A percentile compares a stretch with the other conserved stretches of the same genome.
These are phyloP conservation scores for Colletotrichum tropicale DNA, from an alignment of 2,329 filamentous ascomycete species.

Conservation along the genomic window DNA sequence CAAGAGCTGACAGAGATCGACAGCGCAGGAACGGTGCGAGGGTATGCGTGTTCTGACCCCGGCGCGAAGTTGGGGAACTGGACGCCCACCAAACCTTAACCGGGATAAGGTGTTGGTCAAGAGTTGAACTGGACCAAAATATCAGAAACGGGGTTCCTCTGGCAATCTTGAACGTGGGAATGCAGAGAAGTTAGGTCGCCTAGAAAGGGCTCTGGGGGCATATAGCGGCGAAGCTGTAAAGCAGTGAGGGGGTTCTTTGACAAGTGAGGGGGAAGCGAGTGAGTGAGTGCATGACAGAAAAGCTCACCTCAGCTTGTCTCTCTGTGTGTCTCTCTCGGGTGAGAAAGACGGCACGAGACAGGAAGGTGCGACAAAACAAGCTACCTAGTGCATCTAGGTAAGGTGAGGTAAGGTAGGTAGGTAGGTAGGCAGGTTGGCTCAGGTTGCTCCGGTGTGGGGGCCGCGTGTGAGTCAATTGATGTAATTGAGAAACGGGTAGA, in stretches of 20 bases:
- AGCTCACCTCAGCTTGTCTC: conserved; percentile 10
- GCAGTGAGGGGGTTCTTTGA: not conserved
- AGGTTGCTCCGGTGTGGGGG: not conserved
- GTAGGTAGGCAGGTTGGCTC: not conserved
- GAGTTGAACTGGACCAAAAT: not conserved
- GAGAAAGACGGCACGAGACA: not conserved
- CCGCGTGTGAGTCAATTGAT: not conserved
- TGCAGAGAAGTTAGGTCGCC: not conserved
- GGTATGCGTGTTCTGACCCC: not conserved
- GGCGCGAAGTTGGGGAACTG: not conserved
- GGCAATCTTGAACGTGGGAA: not conserved
- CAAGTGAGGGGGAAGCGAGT: not conserved
- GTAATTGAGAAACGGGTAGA: not conserved
- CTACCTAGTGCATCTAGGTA: not conserved
- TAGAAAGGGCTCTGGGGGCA: not conserved
- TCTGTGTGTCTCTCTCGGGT: not conserved
- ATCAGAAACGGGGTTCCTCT: not conserved
- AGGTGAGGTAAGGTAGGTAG: not conserved
- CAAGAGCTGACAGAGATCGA: not conserved
- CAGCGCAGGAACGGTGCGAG: not conserved
- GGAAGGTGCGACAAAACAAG: not conserved
- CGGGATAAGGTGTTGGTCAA: not conserved
- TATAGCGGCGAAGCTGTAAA: not conserved
- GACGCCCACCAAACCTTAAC: not conserved
- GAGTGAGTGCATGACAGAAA: not conserved